Conservation (phyloP, 305 asterid genomes). For the Lippia alba region DNA sequence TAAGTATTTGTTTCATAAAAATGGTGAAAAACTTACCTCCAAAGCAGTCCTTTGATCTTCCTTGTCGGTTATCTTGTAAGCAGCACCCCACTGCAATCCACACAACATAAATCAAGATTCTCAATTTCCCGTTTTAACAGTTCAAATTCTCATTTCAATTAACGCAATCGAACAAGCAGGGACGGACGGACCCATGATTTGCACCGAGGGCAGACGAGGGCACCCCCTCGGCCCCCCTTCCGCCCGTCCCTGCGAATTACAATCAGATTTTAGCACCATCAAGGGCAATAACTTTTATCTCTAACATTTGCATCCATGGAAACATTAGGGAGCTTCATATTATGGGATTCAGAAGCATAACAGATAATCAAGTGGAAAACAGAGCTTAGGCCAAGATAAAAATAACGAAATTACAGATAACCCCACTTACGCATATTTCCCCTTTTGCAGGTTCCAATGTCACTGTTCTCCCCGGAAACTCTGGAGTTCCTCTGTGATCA, state of each 20-base stretch:
- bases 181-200: too few species aligned
- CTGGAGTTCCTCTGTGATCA: constrained; percentile 95
- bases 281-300: too few species aligned
- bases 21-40: constrained; percentile 48
- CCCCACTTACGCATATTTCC: constrained; percentile 66
- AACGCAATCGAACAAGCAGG: neutral
- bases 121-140: neutral
- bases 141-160: neutral
- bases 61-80: constrained; percentile 72
- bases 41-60: constrained; percentile 80
- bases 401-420: neutral
- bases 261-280: too few species aligned
- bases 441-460: constrained; percentile 90
- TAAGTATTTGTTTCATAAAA: neutral
- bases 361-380: too few species aligned
- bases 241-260: too few species aligned
- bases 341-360: too few species aligned
- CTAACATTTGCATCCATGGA: too few species aligned
- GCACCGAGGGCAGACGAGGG: too few species aligned
- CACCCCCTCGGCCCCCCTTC: too few species aligned
- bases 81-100: constrained; percentile 86
- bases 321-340: too few species aligned
- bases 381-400: too few species aligned
- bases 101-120: neutral
- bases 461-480: constrained; percentile 92